Evolutionary conservation across 768 basidiomycete species (phyloP), one percentile per base, ranked within the genome.

Genomic region (Dendrothele bispora): DNA sequence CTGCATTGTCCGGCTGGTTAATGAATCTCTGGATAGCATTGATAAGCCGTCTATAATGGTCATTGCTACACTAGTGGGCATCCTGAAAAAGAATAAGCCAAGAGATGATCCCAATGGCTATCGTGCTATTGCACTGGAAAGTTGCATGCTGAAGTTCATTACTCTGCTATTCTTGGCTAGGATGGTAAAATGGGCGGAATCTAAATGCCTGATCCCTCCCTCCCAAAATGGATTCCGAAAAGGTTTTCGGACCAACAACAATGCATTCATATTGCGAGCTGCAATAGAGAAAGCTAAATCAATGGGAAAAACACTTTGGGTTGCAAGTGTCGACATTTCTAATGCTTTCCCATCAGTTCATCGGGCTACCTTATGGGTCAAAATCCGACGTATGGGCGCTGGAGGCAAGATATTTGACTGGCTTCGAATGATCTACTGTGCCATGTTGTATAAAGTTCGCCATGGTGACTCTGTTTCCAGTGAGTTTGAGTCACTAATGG

Each of bases 331-430:
- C 0, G 61, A 64, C 46, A 50, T 64, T 3, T 62, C 47, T 11
- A 69, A 71, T 56, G 66, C 68, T 10, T 71, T 69, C 49, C 69
- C 69, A 0, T 68, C 63, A 0, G 61, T 61, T 2, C 60, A 70
- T 34, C 55, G 59, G 17, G 47, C 62, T 5, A 61, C 63, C 0
- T 53, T 69, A 1, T 69, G 67, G 67, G n/a, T 56, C 1, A 68
- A 68, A 38, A 52, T 67, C 2, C 30, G 28, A 25, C 14, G 22
- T 2, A 22, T 36, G 25, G 69, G 67, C 8, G 39, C 39, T 41
- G 25, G 24, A 18, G 51, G 51, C 12, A 39, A 32, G 15, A 20
- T 49, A 5, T 49, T 53, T 44, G 51, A 53, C 47, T 49, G 26
- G 39, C 11, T 53, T n/a, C 20, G 51, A 27, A 51, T 5, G 25